Evolutionary conservation across 2,329 filamentous ascomycete species (phyloP).

Genomic region (Paraconiothyrium brasiliense): DNA sequence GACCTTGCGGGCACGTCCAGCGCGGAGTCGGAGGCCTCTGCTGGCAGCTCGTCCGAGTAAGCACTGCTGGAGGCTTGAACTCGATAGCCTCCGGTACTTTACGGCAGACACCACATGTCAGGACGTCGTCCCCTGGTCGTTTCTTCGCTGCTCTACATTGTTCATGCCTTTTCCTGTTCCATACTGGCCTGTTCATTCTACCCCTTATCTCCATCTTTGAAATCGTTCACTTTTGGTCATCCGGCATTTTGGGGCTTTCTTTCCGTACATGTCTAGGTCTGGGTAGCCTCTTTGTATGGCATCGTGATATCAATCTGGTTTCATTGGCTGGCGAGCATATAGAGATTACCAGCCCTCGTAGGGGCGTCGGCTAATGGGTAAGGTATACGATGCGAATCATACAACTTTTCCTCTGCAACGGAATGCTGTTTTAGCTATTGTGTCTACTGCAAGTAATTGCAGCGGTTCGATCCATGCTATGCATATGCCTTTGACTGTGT

Average conservation of each 20-base stretch:
- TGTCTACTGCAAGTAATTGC: not conserved
- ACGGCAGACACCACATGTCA: not conserved
- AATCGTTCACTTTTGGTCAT: not conserved
- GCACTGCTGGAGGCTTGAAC: no score
- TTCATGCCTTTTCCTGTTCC: not conserved
- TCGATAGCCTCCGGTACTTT: not conserved
- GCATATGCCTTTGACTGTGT: not conserved
- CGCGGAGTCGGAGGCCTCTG: slow-evolving; percentile 31
- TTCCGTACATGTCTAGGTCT: not conserved
- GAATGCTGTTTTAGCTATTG: not conserved
- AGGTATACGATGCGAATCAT: not conserved
- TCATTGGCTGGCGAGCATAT: slow-evolving; percentile 5
- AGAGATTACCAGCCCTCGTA: not conserved
- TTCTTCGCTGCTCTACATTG: not conserved
- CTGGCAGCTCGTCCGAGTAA: slow-evolving; percentile 16
- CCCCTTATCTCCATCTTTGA: not conserved
- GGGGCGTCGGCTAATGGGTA: not conserved
- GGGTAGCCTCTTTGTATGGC: slow-evolving; percentile 8
- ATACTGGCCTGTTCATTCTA: not conserved
- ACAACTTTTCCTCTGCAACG: not conserved
- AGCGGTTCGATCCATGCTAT: not conserved
- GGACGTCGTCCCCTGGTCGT: not conserved
- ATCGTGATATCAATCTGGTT: slow-evolving; percentile 10
- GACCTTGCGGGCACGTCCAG: slow-evolving; percentile 38
- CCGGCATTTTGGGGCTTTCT: slow-evolving; percentile 4